Conservation (phyloP, 1,139 yeast species). For the Yamadazyma triangularis region DNA sequence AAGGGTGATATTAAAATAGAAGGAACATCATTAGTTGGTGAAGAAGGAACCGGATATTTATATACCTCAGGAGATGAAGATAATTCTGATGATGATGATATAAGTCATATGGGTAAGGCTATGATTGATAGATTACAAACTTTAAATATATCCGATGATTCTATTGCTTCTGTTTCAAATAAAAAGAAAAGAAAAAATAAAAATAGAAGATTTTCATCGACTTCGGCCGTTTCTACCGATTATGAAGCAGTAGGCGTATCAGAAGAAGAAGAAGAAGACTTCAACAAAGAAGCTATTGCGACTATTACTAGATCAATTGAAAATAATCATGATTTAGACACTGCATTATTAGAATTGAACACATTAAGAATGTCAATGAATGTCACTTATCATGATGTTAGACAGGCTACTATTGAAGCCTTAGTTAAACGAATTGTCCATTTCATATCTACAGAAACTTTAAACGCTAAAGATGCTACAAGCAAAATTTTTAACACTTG, state of each 20-base stretch:
- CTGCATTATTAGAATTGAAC: constrained; percentile 86
- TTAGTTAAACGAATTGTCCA: constrained; percentile 64
- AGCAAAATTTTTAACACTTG: constrained; percentile 71
- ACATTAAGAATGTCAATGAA: constrained; percentile 97
- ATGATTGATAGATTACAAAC: constrained; percentile 55
- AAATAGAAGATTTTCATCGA: constrained; percentile 33
- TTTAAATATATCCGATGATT: constrained; percentile 73
- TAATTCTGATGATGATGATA: constrained; percentile 30
- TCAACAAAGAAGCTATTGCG: constrained; percentile 85
- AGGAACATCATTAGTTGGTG: constrained; percentile 48
- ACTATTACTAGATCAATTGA: constrained; percentile 89
- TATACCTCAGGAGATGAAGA: constrained; percentile 52
- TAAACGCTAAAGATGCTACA: constrained; percentile 71
- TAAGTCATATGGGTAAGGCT: constrained; percentile 26
- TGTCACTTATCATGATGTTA: constrained; percentile 88
- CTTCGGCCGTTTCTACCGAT: constrained; percentile 37
- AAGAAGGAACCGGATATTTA: constrained; percentile 54
- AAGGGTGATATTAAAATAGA: constrained; percentile 8
- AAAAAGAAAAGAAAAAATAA: constrained; percentile 24
- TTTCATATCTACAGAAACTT: constrained; percentile 70
- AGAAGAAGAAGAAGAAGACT: constrained; percentile 62
- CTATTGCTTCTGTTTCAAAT: constrained; percentile 59
- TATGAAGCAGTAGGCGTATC: constrained; percentile 27
- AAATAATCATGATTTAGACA: constrained; percentile 87
- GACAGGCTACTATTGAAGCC: constrained; percentile 75